Evolutionary conservation across 139 green algal species (phyloP), one percentile per base, ranked within the genome.

Genomic region (Chlorella sp.): DNA sequence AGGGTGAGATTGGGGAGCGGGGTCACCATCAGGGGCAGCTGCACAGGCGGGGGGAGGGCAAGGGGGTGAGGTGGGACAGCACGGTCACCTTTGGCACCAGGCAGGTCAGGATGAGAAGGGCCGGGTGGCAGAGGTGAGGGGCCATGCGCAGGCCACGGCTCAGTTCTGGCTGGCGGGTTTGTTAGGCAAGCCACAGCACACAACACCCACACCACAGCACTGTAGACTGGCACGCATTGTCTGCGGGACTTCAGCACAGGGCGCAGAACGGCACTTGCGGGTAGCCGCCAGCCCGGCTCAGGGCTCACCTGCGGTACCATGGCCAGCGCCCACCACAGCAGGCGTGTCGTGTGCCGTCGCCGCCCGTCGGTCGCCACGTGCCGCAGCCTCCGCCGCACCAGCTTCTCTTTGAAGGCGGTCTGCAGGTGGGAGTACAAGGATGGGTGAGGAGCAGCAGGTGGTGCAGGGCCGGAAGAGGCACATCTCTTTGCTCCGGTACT

Each of bases 351-450:
- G 69, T 96, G 94, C 39, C 85, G 71, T 5, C 82, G 86, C 81
- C 88, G 86, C 32, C 86, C 84, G 7, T 86, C 71, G 21, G 82
- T 69, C 1, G 91, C 87, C 79, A 97, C 66, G 36, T 93, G 88
- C 68, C 95, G 88, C 90, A 97, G 69, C 21, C 92, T 90, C 66
- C 95, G 77, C 37, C 94, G 91, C 48, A 96, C 93, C 39, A 95
- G 42, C 39, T 79, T 86, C 81, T 95, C 93, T 14, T 90, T 76
- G 4, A 95, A 66, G n/a, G 84, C 91, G 9, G 88, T 80, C 94
- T 96, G 92, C 83, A 32, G 37, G 11, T 71, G 64, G 60, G 11
- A 9, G 64, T 71, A 30, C 11, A 14, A 69, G n/a, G 14, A 28
- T 15, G 12, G 19, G 24, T 30, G 34, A 0, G 30, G 3, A 37